Evolutionary conservation across 306 rosid genomes (phyloP).

Genomic region (Arachis stenosperma): DNA sequence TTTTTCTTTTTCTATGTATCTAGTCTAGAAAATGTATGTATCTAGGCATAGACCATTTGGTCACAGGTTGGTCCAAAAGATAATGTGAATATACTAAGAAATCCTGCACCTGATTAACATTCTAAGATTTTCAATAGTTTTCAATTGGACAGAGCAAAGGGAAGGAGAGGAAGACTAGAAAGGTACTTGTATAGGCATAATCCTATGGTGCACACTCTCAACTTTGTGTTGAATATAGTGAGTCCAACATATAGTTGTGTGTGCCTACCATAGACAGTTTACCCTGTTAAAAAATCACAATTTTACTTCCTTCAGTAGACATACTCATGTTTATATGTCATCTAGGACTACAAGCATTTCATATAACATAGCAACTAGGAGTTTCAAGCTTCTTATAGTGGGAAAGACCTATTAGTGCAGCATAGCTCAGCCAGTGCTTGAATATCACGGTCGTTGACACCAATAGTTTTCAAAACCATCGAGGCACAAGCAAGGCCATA

Average conservation of each 20-base stretch:
- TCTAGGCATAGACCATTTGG: slow-evolving; percentile 2
- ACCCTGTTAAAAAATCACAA: background rate
- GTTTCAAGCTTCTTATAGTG: slow-evolving; percentile 30
- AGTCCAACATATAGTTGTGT: slow-evolving; percentile 8
- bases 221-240: slow-evolving; percentile 10
- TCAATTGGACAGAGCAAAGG: slow-evolving; percentile 7
- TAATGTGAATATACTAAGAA: slow-evolving; percentile 23
- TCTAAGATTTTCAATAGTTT: slow-evolving; percentile 25
- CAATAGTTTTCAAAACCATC: slow-evolving; percentile 77
- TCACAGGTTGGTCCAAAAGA: slow-evolving; percentile 26
- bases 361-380: slow-evolving; percentile 39
- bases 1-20: background rate
- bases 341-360: slow-evolving; percentile 30
- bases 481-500: slow-evolving; percentile 94
- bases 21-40: slow-evolving; percentile 5
- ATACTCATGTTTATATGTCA: background rate
- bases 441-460: slow-evolving; percentile 57
- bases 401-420: slow-evolving; percentile 72
- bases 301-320: slow-evolving; percentile 23
- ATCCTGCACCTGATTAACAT: slow-evolving; percentile 10
- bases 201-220: slow-evolving; percentile 8
- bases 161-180: slow-evolving; percentile 23
- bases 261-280: background rate
- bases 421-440: slow-evolving; percentile 71
- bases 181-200: slow-evolving; percentile 9